Percentiles rank a stretch among this genome's conserved stretches.
These are phyloP conservation scores for Dioscorea alata DNA, from an alignment of 106 monocot genomes.

Conservation along the genomic window DNA sequence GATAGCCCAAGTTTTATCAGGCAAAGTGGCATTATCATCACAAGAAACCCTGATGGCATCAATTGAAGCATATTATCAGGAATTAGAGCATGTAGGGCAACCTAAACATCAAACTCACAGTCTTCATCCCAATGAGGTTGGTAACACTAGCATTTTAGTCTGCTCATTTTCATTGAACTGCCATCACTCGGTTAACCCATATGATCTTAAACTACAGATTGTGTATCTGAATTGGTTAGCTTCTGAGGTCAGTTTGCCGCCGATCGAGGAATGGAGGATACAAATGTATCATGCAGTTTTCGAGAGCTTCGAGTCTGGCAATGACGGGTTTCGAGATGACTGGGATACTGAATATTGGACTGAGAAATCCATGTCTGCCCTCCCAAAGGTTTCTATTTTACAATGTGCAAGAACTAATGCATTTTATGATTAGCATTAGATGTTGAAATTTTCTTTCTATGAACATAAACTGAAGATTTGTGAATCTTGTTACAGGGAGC, in stretches of 20 bases:
- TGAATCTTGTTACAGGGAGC: too few relatives aligned
- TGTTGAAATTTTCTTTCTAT: not conserved
- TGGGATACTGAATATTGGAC: not conserved
- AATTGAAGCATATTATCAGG: conserved; percentile 8
- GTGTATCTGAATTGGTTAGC: conserved; percentile 29
- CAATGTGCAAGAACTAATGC: not conserved
- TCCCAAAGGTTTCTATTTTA: too few relatives aligned
- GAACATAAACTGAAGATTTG: not conserved
- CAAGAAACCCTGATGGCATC: conserved; percentile 25
- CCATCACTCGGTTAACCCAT: not conserved
- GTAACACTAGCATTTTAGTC: not conserved
- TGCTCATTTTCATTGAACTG: not conserved
- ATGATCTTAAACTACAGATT: not conserved
- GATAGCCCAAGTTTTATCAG: conserved; percentile 30
- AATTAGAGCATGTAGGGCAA: conserved; percentile 11
- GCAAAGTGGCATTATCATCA: conserved; percentile 10
- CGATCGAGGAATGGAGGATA: conserved; percentile 24
- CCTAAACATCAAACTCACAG: conserved; percentile 23
- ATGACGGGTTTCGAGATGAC: conserved; percentile 8
- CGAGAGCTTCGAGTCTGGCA: not conserved
- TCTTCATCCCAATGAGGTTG: conserved; percentile 20
- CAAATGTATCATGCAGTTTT: conserved; percentile 8
- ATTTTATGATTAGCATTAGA: not conserved
- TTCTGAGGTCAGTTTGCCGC: conserved; percentile 17
- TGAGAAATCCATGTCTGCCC: too few relatives aligned